phyloP scores from a whole-genome alignment of 495 filamentous ascomycete species.

The Trichoderma asperelloides region DNA sequence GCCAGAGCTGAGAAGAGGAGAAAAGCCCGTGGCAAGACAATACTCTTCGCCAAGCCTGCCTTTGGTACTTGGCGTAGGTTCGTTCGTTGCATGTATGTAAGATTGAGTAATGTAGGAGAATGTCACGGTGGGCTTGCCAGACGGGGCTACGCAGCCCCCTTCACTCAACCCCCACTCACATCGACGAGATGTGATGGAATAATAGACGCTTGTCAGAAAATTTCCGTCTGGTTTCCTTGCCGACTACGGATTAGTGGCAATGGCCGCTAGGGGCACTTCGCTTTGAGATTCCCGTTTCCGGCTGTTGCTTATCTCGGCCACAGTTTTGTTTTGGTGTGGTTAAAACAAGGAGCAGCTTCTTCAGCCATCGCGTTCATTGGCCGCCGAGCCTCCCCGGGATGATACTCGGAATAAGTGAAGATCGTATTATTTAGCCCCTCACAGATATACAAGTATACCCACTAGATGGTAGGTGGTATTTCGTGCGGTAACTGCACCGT shows the following conservation, averaged over 20 bases:
- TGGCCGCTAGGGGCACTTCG: slow-evolving; percentile 1
- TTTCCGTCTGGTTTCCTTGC: slow-evolving; percentile 6
- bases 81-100: slow-evolving; percentile 4
- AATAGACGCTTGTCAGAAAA: slow-evolving; percentile 8
- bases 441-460: not conserved
- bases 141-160: not conserved
- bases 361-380: not conserved
- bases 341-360: not conserved
- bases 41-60: not conserved
- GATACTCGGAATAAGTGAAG: not conserved
- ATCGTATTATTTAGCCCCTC: not conserved
- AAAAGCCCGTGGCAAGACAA: not conserved
- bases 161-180: not conserved
- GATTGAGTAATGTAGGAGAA: slow-evolving; percentile 8
- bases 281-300: not conserved
- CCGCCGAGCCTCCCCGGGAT: not conserved
- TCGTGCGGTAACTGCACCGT: not conserved
- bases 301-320: slow-evolving; percentile 1
- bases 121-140: slow-evolving; percentile 1
- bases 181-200: slow-evolving; percentile 5
- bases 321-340: not conserved
- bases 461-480: not conserved
- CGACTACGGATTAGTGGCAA: not conserved
- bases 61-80: not conserved
- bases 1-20: not conserved